Conservation (phyloP, 2,329 filamentous ascomycete genomes). For the Apiospora phragmitis region DNA sequence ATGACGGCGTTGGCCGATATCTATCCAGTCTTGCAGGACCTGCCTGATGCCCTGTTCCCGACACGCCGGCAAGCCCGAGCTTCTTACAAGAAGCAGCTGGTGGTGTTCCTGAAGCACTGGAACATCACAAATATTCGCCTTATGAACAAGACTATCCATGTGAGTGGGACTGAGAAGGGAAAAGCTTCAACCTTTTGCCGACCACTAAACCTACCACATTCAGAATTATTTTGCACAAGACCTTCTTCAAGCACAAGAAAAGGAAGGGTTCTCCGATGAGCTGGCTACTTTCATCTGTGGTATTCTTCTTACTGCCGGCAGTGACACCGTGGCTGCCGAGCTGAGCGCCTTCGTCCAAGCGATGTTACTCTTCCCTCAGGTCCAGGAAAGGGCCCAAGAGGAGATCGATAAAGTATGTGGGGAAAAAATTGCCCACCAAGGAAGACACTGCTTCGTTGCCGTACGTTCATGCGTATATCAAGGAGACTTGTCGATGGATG, state of each 20-base stretch:
- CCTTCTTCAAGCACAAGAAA: conserved; percentile 17
- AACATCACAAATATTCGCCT: conserved; percentile 16
- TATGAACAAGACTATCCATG: conserved; percentile 12
- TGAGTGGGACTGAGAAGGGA: background rate
- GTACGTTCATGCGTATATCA: conserved; percentile 43
- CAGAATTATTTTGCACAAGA: background rate
- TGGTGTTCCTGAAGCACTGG: conserved; percentile 20
- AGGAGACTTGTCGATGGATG: conserved; percentile 36
- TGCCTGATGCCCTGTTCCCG: conserved; percentile 24
- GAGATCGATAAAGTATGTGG: conserved; percentile 45
- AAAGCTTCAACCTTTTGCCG: conserved; percentile 17
- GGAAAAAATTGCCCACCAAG: conserved; percentile 34
- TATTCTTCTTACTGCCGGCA: conserved; percentile 39
- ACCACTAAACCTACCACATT: background rate
- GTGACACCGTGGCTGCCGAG: conserved; percentile 44
- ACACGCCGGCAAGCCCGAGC: conserved; percentile 22
- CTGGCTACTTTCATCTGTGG: conserved; percentile 34
- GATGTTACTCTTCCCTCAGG: conserved; percentile 42
- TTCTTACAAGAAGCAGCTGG: conserved; percentile 9
- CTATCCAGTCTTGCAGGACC: conserved; percentile 21
- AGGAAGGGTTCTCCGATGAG: conserved; percentile 28
- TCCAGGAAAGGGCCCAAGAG: conserved; percentile 40
- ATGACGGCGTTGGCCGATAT: conserved; percentile 21
- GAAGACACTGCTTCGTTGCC: conserved; percentile 39
- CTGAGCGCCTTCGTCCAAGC: conserved; percentile 46